Conservation (phyloP, 2,329 filamentous ascomycete genomes). For the Curvularia eragrostidis region DNA sequence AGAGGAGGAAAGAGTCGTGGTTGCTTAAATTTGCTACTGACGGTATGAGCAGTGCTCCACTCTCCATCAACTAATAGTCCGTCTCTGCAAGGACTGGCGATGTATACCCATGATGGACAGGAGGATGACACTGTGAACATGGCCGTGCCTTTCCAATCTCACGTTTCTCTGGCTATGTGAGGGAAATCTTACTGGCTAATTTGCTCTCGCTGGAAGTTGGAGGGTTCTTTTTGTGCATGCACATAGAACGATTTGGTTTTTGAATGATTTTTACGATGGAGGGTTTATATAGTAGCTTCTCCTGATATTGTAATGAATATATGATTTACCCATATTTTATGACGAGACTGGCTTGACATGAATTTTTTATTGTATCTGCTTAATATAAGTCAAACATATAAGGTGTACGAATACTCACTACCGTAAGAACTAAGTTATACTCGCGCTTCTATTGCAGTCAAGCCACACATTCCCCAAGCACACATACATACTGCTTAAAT, state of each 20-base stretch:
- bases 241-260: constrained; percentile 12
- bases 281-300: constrained; percentile 7
- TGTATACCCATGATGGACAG: constrained; percentile 46
- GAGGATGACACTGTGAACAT: constrained; percentile 20
- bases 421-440: too few relatives aligned
- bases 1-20: constrained; percentile 54
- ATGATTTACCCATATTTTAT: constrained; percentile 1
- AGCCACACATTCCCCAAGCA: too few relatives aligned
- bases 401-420: too few relatives aligned
- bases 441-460: too few relatives aligned
- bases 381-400: too few relatives aligned
- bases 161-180: constrained; percentile 21
- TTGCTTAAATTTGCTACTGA: constrained; percentile 37
- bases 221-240: constrained; percentile 13
- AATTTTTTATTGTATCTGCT: too few relatives aligned
- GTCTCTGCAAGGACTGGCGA: constrained; percentile 31
- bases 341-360: too few relatives aligned
- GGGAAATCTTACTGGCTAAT: constrained; percentile 6
- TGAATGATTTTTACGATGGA: constrained; percentile 19
- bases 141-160: constrained; percentile 11
- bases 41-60: constrained; percentile 26
- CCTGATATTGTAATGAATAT: constrained; percentile 20
- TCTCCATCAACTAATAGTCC: constrained; percentile 33
- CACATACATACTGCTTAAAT: neutral
- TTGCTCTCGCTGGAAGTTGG: constrained; percentile 1